A percentile compares a stretch with the other conserved stretches of the same genome.
Conservation (phyloP, 2,329 filamentous ascomycete species). For the Rutstroemia sp. region DNA sequence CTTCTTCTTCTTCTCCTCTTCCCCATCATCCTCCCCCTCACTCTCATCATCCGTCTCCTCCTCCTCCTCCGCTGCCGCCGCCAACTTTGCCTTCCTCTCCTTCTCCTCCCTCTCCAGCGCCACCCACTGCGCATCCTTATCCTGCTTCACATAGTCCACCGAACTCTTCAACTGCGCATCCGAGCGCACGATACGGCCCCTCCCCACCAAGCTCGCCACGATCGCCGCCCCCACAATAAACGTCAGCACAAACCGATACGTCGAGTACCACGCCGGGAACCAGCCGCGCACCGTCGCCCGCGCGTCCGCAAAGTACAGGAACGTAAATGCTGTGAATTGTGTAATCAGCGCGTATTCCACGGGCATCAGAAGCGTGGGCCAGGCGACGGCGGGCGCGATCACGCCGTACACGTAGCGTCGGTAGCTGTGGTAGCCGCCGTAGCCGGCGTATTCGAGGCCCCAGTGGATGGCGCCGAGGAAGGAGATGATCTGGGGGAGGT, state of each 20-base stretch:
- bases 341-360: slow-evolving; percentile 77
- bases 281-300: slow-evolving; percentile 66
- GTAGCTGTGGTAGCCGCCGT: slow-evolving; percentile 59
- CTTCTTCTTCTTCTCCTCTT: not conserved
- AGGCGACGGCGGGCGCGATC: slow-evolving; percentile 70
- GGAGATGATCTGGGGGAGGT: slow-evolving; percentile 62
- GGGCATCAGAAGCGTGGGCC: slow-evolving; percentile 82
- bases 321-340: slow-evolving; percentile 79
- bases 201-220: slow-evolving; percentile 71
- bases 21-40: slow-evolving; percentile 31
- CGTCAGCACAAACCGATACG: slow-evolving; percentile 87
- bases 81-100: slow-evolving; percentile 16
- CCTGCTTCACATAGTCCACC: slow-evolving; percentile 24
- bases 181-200: slow-evolving; percentile 50
- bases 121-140: slow-evolving; percentile 25
- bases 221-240: slow-evolving; percentile 82
- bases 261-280: slow-evolving; percentile 78
- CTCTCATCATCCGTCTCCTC: slow-evolving; percentile 25
- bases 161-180: slow-evolving; percentile 26
- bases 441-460: slow-evolving; percentile 79
- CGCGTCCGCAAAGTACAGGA: slow-evolving; percentile 78
- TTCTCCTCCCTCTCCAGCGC: slow-evolving; percentile 26
- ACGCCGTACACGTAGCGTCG: slow-evolving; percentile 81
- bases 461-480: slow-evolving; percentile 91
- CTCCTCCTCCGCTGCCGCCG: slow-evolving; percentile 15